phyloP scores from a whole-genome alignment of 257 asterid genomes.

The Nicotiana benthamiana region DNA sequence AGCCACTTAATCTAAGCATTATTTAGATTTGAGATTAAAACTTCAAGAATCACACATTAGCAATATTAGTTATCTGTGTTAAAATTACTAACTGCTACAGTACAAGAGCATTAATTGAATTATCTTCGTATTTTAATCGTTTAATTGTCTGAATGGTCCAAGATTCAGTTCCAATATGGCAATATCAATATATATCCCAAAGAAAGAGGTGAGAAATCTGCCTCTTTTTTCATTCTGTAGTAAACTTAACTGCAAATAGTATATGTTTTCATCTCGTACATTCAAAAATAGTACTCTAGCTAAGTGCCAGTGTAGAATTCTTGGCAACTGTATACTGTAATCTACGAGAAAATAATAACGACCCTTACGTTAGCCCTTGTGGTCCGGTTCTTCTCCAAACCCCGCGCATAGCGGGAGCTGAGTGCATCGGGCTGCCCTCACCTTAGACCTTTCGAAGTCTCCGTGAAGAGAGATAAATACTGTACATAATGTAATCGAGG shows the following conservation, averaged over 20 bases:
- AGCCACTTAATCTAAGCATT: background rate
- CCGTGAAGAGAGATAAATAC: background rate
- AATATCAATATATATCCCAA: too few species aligned
- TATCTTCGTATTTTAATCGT: background rate
- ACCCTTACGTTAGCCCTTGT: background rate
- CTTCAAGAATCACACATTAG: background rate
- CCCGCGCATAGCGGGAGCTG: too few species aligned
- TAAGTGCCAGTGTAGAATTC: background rate
- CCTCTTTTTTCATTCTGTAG: background rate
- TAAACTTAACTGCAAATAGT: background rate
- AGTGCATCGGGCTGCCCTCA: background rate
- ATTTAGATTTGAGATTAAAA: background rate
- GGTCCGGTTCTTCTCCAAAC: too few species aligned
- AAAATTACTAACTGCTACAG: too few species aligned
- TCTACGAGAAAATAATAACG: background rate
- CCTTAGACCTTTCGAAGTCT: background rate
- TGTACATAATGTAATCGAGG: constrained; percentile 32
- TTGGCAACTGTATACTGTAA: background rate
- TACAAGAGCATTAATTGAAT: too few species aligned
- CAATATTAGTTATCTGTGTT: too few species aligned
- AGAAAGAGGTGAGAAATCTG: background rate
- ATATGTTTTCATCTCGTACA: background rate
- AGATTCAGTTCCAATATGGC: background rate
- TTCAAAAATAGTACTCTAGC: background rate
- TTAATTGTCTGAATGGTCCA: too few species aligned